phyloP scores from a whole-genome alignment of 805 yeast genomes.

The Barnettozyma populi region DNA sequence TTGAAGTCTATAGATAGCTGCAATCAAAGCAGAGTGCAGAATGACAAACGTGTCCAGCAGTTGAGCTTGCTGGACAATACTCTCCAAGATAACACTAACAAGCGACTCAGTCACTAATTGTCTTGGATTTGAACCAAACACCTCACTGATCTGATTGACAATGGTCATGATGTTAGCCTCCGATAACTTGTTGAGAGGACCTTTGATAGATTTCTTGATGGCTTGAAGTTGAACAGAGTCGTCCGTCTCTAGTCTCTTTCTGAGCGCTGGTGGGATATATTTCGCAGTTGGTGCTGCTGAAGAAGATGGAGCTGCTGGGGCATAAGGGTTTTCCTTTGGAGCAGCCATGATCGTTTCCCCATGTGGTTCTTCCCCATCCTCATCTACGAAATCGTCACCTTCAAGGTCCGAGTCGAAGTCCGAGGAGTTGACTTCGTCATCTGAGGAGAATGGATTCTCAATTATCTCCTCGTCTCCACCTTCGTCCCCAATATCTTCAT shows the following conservation, averaged over 20 bases:
- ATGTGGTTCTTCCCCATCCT: constrained; percentile 20
- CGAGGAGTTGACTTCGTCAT: constrained; percentile 37
- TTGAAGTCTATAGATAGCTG: constrained; percentile 67
- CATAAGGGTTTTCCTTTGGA: constrained; percentile 67
- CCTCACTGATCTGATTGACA: constrained; percentile 57
- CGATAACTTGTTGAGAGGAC: constrained; percentile 82
- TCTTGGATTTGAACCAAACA: constrained; percentile 66
- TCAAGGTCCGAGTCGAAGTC: constrained; percentile 40
- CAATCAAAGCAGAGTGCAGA: constrained; percentile 70
- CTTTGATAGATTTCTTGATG: constrained; percentile 63
- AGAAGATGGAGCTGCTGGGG: constrained; percentile 50
- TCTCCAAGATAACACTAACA: constrained; percentile 56
- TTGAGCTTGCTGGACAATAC: constrained; percentile 58
- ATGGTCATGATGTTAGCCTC: constrained; percentile 77
- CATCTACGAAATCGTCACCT: constrained; percentile 30
- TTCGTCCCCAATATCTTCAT: constrained; percentile 17
- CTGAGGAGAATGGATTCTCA: constrained; percentile 33
- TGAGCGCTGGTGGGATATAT: constrained; percentile 85
- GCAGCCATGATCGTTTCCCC: constrained; percentile 28
- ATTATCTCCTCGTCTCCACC: constrained; percentile 6
- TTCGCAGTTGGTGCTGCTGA: constrained; percentile 26
- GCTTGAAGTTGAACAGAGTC: constrained; percentile 43
- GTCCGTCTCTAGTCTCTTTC: constrained; percentile 42
- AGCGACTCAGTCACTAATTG: constrained; percentile 72
- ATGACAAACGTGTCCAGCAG: constrained; percentile 74